Conservation (phyloP, 2,329 filamentous ascomycete species). For the Epichloe baconii region DNA sequence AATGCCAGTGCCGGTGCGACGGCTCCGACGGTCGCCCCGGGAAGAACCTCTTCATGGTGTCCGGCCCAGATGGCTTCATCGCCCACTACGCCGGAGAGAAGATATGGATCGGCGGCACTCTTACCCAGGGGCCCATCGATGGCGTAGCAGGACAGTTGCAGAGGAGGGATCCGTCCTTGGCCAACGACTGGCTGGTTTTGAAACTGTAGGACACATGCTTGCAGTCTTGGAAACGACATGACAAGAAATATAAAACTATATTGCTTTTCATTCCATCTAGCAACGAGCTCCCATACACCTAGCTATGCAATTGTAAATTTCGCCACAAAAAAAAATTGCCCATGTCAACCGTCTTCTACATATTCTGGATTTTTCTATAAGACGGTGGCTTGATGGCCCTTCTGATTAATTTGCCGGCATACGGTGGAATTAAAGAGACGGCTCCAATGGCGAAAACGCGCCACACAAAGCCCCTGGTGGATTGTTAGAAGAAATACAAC, state of each 20-base stretch:
- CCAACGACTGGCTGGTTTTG: slow-evolving; percentile 36
- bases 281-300: background rate
- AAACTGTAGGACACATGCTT: slow-evolving; percentile 28
- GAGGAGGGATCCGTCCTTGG: slow-evolving; percentile 24
- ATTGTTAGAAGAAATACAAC: slow-evolving; percentile 9
- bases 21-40: slow-evolving; percentile 19
- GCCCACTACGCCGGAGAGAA: slow-evolving; percentile 68
- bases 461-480: slow-evolving; percentile 68
- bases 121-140: slow-evolving; percentile 61
- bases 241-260: background rate
- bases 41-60: slow-evolving; percentile 64
- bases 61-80: slow-evolving; percentile 85
- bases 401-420: slow-evolving; percentile 72
- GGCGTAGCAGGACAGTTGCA: slow-evolving; percentile 54
- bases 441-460: slow-evolving; percentile 67
- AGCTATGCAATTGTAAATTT: background rate
- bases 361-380: slow-evolving; percentile 81
- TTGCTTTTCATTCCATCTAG: background rate
- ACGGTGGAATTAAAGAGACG: slow-evolving; percentile 75
- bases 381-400: slow-evolving; percentile 81
- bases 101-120: slow-evolving; percentile 55
- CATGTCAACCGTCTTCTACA: slow-evolving; percentile 24
- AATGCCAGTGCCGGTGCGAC: slow-evolving; percentile 17
- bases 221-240: background rate
- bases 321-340: slow-evolving; percentile 4